These are phyloP conservation scores for Bimuria novae-zelandiae DNA, from an alignment of 2,329 filamentous ascomycete genomes.

Conservation along the genomic window DNA sequence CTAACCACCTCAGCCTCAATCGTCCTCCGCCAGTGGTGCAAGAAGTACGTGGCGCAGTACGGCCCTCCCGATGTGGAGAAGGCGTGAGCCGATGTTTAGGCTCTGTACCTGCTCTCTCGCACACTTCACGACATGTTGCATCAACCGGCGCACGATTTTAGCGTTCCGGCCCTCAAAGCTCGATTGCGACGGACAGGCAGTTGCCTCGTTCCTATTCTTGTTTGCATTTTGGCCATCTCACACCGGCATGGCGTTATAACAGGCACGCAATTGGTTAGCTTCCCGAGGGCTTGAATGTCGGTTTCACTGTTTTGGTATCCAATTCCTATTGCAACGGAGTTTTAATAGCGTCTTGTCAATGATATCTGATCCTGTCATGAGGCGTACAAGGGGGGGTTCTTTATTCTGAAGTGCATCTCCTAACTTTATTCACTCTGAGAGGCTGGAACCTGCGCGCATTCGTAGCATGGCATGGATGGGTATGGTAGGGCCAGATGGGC, in stretches of 20 bases:
- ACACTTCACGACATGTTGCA: constrained; percentile 10
- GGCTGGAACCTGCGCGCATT: constrained; percentile 38
- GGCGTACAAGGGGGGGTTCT: constrained; percentile 25
- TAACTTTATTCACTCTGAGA: constrained; percentile 41
- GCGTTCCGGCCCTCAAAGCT: background rate
- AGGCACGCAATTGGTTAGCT: constrained; percentile 35
- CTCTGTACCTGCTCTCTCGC: constrained; percentile 21
- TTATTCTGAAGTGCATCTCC: constrained; percentile 18
- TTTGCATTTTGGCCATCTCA: constrained; percentile 41
- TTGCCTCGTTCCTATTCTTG: constrained; percentile 33
- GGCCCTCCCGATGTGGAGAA: constrained; percentile 39
- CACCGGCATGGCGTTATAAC: constrained; percentile 42
- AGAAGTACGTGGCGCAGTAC: constrained; percentile 61
- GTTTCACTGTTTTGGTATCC: constrained; percentile 25
- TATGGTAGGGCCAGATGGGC: too few species aligned
- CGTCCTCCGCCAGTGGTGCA: constrained; percentile 89
- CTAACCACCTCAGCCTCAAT: constrained; percentile 71
- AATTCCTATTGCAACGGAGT: constrained; percentile 33
- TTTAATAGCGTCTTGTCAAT: constrained; percentile 24
- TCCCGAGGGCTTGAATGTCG: constrained; percentile 18
- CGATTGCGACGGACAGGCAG: constrained; percentile 7
- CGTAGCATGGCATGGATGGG: constrained; percentile 36
- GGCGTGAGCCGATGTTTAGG: constrained; percentile 30
- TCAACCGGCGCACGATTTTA: background rate
- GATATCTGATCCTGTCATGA: constrained; percentile 20